Evolutionary conservation across 1,284 basidiomycete species (phyloP), one percentile per base, ranked within the genome.

Genomic region (Apiotrichum porosum): DNA sequence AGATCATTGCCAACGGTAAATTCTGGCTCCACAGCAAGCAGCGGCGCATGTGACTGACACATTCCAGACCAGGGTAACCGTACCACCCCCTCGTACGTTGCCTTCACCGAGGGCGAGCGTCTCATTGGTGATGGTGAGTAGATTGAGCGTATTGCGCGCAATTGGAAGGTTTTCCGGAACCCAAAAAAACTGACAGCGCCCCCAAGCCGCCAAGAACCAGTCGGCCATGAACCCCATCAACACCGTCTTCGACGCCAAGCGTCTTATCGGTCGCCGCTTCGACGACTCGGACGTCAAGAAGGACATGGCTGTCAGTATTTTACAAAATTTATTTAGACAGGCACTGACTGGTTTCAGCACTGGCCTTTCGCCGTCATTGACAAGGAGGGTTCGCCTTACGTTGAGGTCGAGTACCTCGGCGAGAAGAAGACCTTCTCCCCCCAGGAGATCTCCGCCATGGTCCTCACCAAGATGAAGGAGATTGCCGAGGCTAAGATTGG

Each of bases 391-490:
- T 95, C 95, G 79, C 94, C 93, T 24, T 84, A 86, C 77, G 83
- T 97, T 65, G 75, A 82, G 54, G 88, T 97, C 51, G 80, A 87
- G 71, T 92, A 94, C 80, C 84, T 85, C 60, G 90, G 90, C 50
- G 91, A 95, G 78, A 77, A 80, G 60, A 95, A 97, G 79, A 83
- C 85, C 75, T 75, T 74, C 51, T 55, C 50, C 5, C 54, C 73
- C 36, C 71, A 75, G 58, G 72, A 75, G 56, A 66, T 74, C 62
- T 88, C 84, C 48, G 89, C 93, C 50, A 98, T 97, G 94, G 82
- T 98, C 65, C 78, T 97, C 54, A 79, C 75, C 54, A 97, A 97
- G 81, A 97, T 98, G 93, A 97, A 97, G 83, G 94, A 97, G 79
- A 97, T 90, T 37, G 94, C 94, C 55, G 94, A 97, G 80, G 89